Base-by-base conservation (phyloP, 345 rosid species). In the Eucalyptus rudis region DNA sequence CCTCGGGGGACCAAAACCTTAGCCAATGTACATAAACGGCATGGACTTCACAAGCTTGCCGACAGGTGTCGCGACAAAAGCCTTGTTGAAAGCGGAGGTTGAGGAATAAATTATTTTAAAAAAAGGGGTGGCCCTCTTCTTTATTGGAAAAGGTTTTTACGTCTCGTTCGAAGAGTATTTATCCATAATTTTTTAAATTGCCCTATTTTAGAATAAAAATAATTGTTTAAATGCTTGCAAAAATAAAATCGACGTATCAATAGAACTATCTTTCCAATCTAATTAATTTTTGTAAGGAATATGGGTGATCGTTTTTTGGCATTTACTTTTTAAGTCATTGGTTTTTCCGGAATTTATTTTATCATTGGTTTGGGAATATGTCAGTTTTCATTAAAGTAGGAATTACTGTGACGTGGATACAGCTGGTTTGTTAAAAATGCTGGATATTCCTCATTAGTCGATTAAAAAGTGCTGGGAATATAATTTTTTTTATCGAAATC, bases 251-350 rank as follows among this genome's bases (percentile, higher is more conserved):
- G 8, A n/a, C 36, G 0, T n/a, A 14, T 29, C 31, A 1, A 64
- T 64, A 7, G 8, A n/a, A 64, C 76, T n/a, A 64, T n/a, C 3
- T 64, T 64, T 6, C 7, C 5, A 3, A 64, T 31, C 8, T 64
- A 7, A 31, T 62, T 62, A 29, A 62, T 29, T n/a, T 66, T 31
- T 31, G 10, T 66, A 31, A 7, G 79, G 11, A 8, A 15, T 15
- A 8, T 16, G 80, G 2, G 4, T 1, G 1, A 8, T 68, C 2
- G 3, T 4, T 16, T 68, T 17, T 1, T 31, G 44, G 22, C 5
- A 33, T 33, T 17, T 68, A 4, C 10, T 33, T 33, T 31, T 33
- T 33, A 33, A 33, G 20, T 2, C 80, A 4, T 68, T 33, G 11
- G 0, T 66, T 66, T 31, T 31, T 66, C 10, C 3, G 4, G 43